Evolutionary conservation across 2,329 filamentous ascomycete genomes (phyloP).

Genomic region (Clarireedia paspali): DNA sequence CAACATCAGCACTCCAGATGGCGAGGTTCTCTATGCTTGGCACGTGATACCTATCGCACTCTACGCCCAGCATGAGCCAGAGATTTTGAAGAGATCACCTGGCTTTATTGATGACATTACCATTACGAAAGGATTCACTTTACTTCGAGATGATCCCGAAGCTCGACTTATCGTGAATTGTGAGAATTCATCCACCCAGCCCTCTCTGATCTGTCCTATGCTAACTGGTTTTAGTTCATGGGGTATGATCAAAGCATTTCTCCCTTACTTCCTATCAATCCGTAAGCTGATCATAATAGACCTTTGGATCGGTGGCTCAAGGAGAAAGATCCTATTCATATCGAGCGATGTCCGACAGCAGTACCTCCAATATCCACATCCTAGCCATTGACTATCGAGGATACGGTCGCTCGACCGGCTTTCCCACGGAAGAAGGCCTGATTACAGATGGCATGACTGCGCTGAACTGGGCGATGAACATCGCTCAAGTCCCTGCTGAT

Average conservation of each 20-base stretch:
- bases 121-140: slow-evolving; percentile 47
- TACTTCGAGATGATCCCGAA: slow-evolving; percentile 56
- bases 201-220: not conserved
- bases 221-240: slow-evolving; percentile 45
- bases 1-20: slow-evolving; percentile 64
- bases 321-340: slow-evolving; percentile 69
- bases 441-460: slow-evolving; percentile 70
- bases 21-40: slow-evolving; percentile 78
- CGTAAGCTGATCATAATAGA: slow-evolving; percentile 39
- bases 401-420: slow-evolving; percentile 74
- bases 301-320: slow-evolving; percentile 80
- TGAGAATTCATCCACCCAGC: slow-evolving; percentile 30
- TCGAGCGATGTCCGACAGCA: slow-evolving; percentile 65
- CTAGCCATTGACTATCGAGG: slow-evolving; percentile 89
- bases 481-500: slow-evolving; percentile 55
- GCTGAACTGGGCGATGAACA: slow-evolving; percentile 62
- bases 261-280: slow-evolving; percentile 2
- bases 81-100: slow-evolving; percentile 43
- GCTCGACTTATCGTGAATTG: slow-evolving; percentile 58
- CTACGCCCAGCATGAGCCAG: slow-evolving; percentile 63
- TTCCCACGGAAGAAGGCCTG: slow-evolving; percentile 71
- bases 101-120: slow-evolving; percentile 42
- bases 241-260: slow-evolving; percentile 38
- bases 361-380: slow-evolving; percentile 64
- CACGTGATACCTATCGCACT: slow-evolving; percentile 75